Evolutionary conservation across 1,284 basidiomycete genomes (phyloP).

Genomic region (Boletus subluridellus): DNA sequence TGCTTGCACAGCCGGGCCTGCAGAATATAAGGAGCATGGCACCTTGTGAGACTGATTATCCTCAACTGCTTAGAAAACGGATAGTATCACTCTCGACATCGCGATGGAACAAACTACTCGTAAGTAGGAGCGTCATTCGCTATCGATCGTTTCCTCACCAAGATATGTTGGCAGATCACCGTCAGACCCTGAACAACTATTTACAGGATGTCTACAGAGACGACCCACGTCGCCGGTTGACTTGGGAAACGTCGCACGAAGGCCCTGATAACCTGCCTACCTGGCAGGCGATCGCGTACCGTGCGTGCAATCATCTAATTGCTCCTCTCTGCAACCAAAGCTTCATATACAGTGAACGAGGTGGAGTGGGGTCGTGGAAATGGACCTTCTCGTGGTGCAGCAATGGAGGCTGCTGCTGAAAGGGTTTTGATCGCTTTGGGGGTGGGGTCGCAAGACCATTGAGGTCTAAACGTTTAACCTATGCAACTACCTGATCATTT

Average conservation of each 20-base stretch:
- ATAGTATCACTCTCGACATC: neutral
- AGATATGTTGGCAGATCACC: slow-evolving; percentile 14
- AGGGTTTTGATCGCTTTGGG: slow-evolving; percentile 19
- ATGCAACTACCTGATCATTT: neutral
- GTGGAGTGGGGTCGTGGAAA: slow-evolving; percentile 31
- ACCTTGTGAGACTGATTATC: neutral
- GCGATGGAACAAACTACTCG: slow-evolving; percentile 15
- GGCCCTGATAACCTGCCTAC: slow-evolving; percentile 28
- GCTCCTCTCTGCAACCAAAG: neutral
- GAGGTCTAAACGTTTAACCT: neutral
- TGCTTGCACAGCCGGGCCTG: slow-evolving; percentile 9
- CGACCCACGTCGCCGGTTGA: slow-evolving; percentile 13
- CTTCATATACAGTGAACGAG: slow-evolving; percentile 19
- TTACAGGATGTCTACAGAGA: slow-evolving; percentile 19
- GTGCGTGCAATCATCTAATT: slow-evolving; percentile 17
- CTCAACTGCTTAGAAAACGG: neutral
- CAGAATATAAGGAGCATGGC: slow-evolving; percentile 18
- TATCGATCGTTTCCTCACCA: slow-evolving; percentile 5
- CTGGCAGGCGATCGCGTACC: slow-evolving; percentile 25
- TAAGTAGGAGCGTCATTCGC: slow-evolving; percentile 8
- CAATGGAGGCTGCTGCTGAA: slow-evolving; percentile 27
- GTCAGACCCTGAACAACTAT: slow-evolving; percentile 28
- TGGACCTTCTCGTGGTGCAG: slow-evolving; percentile 19
- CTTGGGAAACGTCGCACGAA: slow-evolving; percentile 20
- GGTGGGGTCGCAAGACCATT: neutral